Evolutionary conservation across 78 protist species (phyloP).

Genomic region (Creolimax fragrantissima): DNA sequence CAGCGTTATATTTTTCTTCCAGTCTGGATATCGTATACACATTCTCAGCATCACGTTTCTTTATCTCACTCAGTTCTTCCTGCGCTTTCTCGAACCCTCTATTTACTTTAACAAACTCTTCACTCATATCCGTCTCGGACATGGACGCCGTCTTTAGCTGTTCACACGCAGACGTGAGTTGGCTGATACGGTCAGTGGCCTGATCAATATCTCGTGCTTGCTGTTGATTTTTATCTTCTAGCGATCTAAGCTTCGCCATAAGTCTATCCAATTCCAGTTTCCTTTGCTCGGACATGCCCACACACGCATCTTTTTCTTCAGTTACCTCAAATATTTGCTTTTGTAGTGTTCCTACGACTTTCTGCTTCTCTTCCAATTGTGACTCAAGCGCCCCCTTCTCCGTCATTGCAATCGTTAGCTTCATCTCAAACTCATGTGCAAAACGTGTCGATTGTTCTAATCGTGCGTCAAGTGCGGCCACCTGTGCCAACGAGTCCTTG

Average conservation of each 20-base stretch:
- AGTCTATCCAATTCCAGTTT: background rate
- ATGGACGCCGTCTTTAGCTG: background rate
- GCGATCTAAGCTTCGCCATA: background rate
- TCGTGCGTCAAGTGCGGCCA: background rate
- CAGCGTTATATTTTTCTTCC: background rate
- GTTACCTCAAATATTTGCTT: background rate
- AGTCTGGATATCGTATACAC: background rate
- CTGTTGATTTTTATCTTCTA: background rate
- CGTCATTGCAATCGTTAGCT: background rate
- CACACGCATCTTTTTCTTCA: background rate
- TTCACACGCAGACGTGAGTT: background rate
- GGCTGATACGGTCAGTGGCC: background rate
- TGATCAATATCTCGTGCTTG: background rate
- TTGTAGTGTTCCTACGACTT: background rate
- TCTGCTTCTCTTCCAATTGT: background rate
- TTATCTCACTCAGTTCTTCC: background rate
- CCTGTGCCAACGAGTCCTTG: background rate
- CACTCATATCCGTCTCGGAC: background rate
- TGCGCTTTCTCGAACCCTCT: background rate
- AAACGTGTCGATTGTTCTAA: background rate
- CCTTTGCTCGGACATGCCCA: background rate
- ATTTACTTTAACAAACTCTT: background rate
- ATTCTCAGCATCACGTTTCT: background rate
- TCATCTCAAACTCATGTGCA: background rate
- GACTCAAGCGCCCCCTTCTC: background rate